Percentiles rank a stretch among this genome's conserved stretches.
Evolutionary conservation across 805 yeast genomes (phyloP).

Genomic region (Hemisphaericaspora nanyangensis): DNA sequence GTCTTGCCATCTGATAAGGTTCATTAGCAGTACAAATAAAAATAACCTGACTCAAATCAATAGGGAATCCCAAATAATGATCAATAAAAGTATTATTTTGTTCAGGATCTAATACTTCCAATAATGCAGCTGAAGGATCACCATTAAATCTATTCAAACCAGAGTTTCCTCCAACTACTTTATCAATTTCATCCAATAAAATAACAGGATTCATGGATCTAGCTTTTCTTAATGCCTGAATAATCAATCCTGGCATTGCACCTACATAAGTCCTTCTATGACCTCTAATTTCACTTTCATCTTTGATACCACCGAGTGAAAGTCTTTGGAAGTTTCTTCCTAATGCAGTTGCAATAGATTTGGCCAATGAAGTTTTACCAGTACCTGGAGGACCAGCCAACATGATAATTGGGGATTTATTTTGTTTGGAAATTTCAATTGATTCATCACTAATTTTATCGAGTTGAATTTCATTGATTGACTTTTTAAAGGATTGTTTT

Average conservation of each 20-base stretch:
- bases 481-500: slow-evolving; percentile 6
- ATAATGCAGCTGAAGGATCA: slow-evolving; percentile 84
- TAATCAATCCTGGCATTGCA: slow-evolving; percentile 82
- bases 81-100: slow-evolving; percentile 75
- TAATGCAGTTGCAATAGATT: slow-evolving; percentile 70
- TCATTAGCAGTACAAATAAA: slow-evolving; percentile 88
- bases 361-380: slow-evolving; percentile 85
- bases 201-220: slow-evolving; percentile 81
- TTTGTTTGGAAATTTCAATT: slow-evolving; percentile 24
- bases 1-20: slow-evolving; percentile 64
- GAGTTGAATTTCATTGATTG: slow-evolving; percentile 4
- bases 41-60: slow-evolving; percentile 75
- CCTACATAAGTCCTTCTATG: slow-evolving; percentile 91
- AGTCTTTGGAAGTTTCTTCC: slow-evolving; percentile 75
- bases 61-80: slow-evolving; percentile 81
- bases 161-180: slow-evolving; percentile 54
- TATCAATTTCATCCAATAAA: slow-evolving; percentile 81
- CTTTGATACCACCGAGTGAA: slow-evolving; percentile 83
- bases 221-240: slow-evolving; percentile 72
- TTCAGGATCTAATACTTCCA: slow-evolving; percentile 89
- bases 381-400: slow-evolving; percentile 94
- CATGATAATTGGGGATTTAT: slow-evolving; percentile 69
- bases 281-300: slow-evolving; percentile 86
- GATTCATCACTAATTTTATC: slow-evolving; percentile 7
- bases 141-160: slow-evolving; percentile 55